A percentile compares a stretch with the other conserved stretches of the same genome.
Evolutionary conservation across 1,284 basidiomycete species (phyloP).

Genomic region (Entoloma clypeatum): DNA sequence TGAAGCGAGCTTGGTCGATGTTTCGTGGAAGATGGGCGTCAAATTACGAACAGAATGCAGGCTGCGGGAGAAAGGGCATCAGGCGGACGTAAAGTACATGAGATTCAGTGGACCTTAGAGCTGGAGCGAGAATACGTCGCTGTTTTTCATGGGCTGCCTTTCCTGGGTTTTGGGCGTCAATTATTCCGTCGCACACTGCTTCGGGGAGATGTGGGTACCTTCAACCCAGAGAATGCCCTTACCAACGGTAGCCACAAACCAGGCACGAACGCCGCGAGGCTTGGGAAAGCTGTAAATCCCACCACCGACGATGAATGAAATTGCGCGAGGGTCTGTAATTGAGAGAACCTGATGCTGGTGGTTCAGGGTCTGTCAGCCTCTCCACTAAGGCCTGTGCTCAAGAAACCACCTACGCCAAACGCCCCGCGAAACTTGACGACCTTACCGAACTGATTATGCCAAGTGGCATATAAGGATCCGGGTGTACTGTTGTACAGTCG

Average conservation of each 20-base stretch:
- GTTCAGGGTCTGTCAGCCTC: neutral
- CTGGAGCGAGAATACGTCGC: conserved; percentile 47
- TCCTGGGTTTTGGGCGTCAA: conserved; percentile 28
- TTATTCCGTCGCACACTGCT: neutral
- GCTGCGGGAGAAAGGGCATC: conserved; percentile 27
- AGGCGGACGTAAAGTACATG: neutral
- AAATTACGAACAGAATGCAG: conserved; percentile 48
- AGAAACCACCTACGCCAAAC: conserved; percentile 41
- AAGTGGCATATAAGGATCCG: conserved; percentile 45
- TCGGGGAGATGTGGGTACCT: conserved; percentile 30
- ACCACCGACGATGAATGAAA: conserved; percentile 49
- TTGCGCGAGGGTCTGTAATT: conserved; percentile 48
- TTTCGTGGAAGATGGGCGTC: conserved; percentile 47
- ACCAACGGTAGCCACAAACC: conserved; percentile 55
- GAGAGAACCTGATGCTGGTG: conserved; percentile 51
- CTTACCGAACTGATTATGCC: conserved; percentile 49
- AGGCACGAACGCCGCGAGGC: conserved; percentile 52
- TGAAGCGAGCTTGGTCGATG: conserved; percentile 42
- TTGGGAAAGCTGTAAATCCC: conserved; percentile 54
- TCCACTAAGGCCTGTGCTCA: conserved; percentile 3
- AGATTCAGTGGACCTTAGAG: conserved; percentile 40
- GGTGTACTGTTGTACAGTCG: conserved; percentile 44
- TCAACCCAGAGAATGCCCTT: conserved; percentile 63
- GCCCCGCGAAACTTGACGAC: conserved; percentile 52
- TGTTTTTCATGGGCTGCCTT: conserved; percentile 53